Evolutionary conservation across 192 early-diverging fungal species (phyloP).

Genomic region (Coemansia sp.): DNA sequence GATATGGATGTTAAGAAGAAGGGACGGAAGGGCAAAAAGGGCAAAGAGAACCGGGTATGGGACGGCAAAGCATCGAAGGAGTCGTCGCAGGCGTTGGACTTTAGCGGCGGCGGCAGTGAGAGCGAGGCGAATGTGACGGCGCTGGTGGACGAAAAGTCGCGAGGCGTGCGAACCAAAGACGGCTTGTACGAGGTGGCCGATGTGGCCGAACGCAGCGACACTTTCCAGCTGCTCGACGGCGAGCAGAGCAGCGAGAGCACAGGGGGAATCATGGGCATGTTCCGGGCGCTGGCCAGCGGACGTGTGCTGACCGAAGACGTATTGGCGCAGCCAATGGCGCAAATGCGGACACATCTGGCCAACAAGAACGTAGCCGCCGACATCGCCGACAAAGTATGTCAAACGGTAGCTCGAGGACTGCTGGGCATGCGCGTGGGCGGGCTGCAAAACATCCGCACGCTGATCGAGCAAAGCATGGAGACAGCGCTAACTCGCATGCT

Average conservation of each 20-base stretch:
- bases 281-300: conserved; percentile 70
- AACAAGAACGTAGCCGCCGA: conserved; percentile 92
- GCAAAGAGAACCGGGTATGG: conserved; percentile 73
- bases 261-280: conserved; percentile 65
- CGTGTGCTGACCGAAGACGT: conserved; percentile 69
- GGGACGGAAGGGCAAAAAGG: conserved; percentile 47
- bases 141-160: conserved; percentile 60
- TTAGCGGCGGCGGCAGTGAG: conserved; percentile 24
- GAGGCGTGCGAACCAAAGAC: conserved; percentile 64
- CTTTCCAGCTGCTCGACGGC: conserved; percentile 47
- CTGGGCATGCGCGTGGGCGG: conserved; percentile 72
- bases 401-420: conserved; percentile 69
- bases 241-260: conserved; percentile 55
- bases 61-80: conserved; percentile 58
- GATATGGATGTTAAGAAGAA: conserved; percentile 34
- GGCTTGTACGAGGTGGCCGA: conserved; percentile 80
- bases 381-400: conserved; percentile 80
- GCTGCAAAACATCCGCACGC: conserved; percentile 72
- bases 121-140: conserved; percentile 17
- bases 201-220: conserved; percentile 56
- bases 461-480: conserved; percentile 82
- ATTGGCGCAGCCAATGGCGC: conserved; percentile 77
- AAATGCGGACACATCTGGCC: conserved; percentile 90
- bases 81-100: conserved; percentile 53
- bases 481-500: conserved; percentile 80